Conservation (phyloP, 2,329 filamentous ascomycete species). For the Graphilbum sp. region DNA sequence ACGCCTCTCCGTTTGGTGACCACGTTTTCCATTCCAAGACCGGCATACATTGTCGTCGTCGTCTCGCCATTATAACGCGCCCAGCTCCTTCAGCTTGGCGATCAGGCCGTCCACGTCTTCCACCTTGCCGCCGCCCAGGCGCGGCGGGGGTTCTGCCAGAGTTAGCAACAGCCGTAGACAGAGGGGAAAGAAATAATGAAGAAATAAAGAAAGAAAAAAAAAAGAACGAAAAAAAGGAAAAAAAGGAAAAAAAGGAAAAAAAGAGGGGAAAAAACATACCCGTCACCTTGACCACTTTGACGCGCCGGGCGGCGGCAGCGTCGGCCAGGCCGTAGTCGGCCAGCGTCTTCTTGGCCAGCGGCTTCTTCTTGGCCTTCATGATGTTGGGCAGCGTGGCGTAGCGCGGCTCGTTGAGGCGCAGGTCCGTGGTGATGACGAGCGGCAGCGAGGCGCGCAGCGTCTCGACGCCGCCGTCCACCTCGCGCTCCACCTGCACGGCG, state of each 20-base stretch:
- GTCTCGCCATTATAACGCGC: slow-evolving; percentile 74
- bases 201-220: background rate
- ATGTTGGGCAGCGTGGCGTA: slow-evolving; percentile 96
- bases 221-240: background rate
- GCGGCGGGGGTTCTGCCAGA: slow-evolving; percentile 59
- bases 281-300: slow-evolving; percentile 82
- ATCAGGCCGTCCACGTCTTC: slow-evolving; percentile 95
- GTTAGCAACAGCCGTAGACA: too few species aligned
- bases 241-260: background rate
- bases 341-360: slow-evolving; percentile 78
- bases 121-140: slow-evolving; percentile 92
- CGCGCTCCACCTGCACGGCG: slow-evolving; percentile 60
- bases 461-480: slow-evolving; percentile 92
- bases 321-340: slow-evolving; percentile 66
- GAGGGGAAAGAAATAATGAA: too few species aligned
- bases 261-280: slow-evolving; percentile 33
- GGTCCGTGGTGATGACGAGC: slow-evolving; percentile 86
- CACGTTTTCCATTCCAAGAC: too few species aligned
- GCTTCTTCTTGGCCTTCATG: slow-evolving; percentile 99
- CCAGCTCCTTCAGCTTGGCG: slow-evolving; percentile 85
- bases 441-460: slow-evolving; percentile 74
- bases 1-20: too few species aligned
- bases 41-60: too few species aligned
- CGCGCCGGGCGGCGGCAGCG: slow-evolving; percentile 52
- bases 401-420: slow-evolving; percentile 84